Evolutionary conservation across 345 rosid genomes (phyloP).

Genomic region (Gossypium turneri): DNA sequence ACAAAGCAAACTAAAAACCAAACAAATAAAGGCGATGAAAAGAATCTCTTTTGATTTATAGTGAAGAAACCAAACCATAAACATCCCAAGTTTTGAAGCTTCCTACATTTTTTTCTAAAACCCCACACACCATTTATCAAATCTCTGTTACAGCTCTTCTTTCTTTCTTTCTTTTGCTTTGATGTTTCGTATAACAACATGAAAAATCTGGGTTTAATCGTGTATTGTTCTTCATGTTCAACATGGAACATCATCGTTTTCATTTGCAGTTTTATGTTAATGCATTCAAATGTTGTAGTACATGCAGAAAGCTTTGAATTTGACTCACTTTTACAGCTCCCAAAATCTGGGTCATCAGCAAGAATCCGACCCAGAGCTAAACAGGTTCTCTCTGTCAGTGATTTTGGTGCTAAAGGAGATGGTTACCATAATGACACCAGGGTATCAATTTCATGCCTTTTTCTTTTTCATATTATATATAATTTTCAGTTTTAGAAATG

Average conservation of each 20-base stretch:
- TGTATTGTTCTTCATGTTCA: conserved; percentile 20
- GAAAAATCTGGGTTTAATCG: conserved; percentile 18
- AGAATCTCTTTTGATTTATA: not conserved
- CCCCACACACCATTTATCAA: not conserved
- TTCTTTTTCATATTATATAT: not conserved
- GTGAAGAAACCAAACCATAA: not conserved
- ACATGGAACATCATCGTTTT: conserved; percentile 1
- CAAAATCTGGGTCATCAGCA: conserved; percentile 29
- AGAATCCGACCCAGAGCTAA: conserved; percentile 44
- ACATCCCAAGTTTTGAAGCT: not conserved
- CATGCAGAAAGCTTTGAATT: conserved; percentile 46
- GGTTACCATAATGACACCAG: conserved; percentile 64
- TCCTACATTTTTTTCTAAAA: not conserved
- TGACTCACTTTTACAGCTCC: conserved; percentile 59
- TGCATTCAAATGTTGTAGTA: conserved; percentile 25
- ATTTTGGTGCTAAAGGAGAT: conserved; percentile 74
- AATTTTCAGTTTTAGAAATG: not conserved
- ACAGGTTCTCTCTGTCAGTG: conserved; percentile 44
- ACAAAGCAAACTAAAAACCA: not conserved
- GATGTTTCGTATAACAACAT: conserved; percentile 16
- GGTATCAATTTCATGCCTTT: conserved; percentile 27
- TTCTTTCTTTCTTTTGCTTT: not conserved
- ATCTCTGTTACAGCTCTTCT: not conserved
- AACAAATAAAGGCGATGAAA: not conserved
- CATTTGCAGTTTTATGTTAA: conserved; percentile 7